These are phyloP conservation scores for Byssochlamys sp. DNA, from an alignment of 2,329 filamentous ascomycete species.

Conservation along the genomic window DNA sequence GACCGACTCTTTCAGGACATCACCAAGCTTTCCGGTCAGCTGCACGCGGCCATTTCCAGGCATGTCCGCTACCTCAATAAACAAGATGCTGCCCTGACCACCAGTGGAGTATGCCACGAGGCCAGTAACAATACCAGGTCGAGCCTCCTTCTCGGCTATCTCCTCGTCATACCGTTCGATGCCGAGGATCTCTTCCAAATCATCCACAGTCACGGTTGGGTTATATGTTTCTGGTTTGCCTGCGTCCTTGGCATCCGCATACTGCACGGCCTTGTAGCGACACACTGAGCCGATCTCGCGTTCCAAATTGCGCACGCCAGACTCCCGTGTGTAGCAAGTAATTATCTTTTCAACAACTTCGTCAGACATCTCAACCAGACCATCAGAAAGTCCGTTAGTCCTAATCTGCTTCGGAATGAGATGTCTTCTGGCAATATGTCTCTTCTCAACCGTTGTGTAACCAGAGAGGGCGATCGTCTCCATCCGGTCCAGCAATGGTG, in stretches of 20 bases:
- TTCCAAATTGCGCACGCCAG: conserved; percentile 90
- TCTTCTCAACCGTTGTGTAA: conserved; percentile 94
- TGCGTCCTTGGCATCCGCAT: conserved; percentile 75
- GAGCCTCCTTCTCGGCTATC: conserved; percentile 71
- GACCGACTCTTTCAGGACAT: conserved; percentile 92
- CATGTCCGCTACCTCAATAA: conserved; percentile 98
- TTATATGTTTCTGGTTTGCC: conserved; percentile 61
- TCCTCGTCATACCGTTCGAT: conserved; percentile 93
- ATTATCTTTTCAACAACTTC: conserved; percentile 92
- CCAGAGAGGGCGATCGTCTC: conserved; percentile 87
- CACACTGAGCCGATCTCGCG: conserved; percentile 91
- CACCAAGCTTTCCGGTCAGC: conserved; percentile 88
- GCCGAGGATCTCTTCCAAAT: conserved; percentile 82
- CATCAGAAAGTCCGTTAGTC: conserved; percentile 70
- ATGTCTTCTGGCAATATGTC: conserved; percentile 84
- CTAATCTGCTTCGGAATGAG: conserved; percentile 93
- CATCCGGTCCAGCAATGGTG: conserved; percentile 92
- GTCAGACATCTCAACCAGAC: conserved; percentile 66
- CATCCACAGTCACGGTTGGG: conserved; percentile 61
- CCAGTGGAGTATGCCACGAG: conserved; percentile 89
- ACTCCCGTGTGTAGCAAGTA: conserved; percentile 89
- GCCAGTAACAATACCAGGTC: conserved; percentile 88
- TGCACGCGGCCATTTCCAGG: conserved; percentile 85
- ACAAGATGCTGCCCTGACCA: conserved; percentile 88
- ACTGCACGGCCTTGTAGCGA: conserved; percentile 89